Evolutionary conservation across 352 stramenopile genomes (phyloP), one percentile per base, ranked within the genome.

Genomic region (Phytophthora kernoviae): DNA sequence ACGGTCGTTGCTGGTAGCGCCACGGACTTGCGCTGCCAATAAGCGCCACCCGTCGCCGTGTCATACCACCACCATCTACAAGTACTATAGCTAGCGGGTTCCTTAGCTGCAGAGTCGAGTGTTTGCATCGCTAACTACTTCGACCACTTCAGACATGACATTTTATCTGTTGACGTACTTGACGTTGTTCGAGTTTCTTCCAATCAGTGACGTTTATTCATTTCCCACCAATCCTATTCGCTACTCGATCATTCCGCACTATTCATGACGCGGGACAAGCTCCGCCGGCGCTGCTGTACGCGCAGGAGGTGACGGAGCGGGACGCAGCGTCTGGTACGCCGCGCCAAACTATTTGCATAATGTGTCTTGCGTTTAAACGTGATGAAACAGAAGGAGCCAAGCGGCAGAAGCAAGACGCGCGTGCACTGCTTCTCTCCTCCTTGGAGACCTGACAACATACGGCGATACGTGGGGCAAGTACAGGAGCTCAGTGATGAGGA

Each of bases 381-480:
- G 62, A 70, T 43, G 62, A 70, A 32, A 65, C 49, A 5, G 43
- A 57, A 24, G 62, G 62, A 18, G 30, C 55, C 21, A 58, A 62
- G 41, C 64, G 64, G 66, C 33, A 75, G 67, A 47, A 56, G 33
- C 21, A 57, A 49, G 50, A 64, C 50, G 7, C 58, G 55, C 15
- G 56, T 75, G 12, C 64, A 70, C 17, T 45, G 45, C 20, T 75
- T 65, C 62, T 54, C 66, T 15, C 46, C 26, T 9, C 66, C 66
- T 2, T 75, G 66, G 66, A 40, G 66, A 14, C 64, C 62, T 1
- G 66, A 75, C 48, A 68, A 75, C 34, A 75, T 75, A 62, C 61
- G 56, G 36, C 62, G 59, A 5, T 62, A 75, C 34, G 33, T 75
- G 46, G 51, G 62, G 52, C 49, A 71, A 64, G 33, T 75, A 71